phyloP scores from a whole-genome alignment of 371 early-diverging fungal genomes.

The Mucor indicus region DNA sequence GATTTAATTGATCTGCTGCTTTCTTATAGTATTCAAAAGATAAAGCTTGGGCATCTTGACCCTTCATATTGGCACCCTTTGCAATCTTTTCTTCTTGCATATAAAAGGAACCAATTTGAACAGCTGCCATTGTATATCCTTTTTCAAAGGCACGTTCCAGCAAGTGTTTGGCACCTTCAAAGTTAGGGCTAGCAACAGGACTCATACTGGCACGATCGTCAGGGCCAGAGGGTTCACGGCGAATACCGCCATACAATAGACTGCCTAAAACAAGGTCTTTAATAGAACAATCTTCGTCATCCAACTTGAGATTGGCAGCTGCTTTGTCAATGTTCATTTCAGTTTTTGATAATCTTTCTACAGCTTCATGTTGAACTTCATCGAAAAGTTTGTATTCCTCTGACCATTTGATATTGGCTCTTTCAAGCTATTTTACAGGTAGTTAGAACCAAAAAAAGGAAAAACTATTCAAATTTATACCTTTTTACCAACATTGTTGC shows the following conservation, averaged over 20 bases:
- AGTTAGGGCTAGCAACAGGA: conserved; percentile 56
- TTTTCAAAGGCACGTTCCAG: conserved; percentile 54
- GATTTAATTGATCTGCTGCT: conserved; percentile 53
- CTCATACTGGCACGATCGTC: conserved; percentile 44
- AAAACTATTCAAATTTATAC: conserved; percentile 16
- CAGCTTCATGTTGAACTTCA: conserved; percentile 54
- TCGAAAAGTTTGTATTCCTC: conserved; percentile 52
- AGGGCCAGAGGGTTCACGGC: conserved; percentile 35
- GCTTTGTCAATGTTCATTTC: conserved; percentile 59
- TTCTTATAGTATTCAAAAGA: conserved; percentile 52
- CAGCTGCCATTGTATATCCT: conserved; percentile 59
- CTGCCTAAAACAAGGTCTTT: conserved; percentile 54
- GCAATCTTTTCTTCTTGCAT: conserved; percentile 55
- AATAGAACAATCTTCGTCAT: conserved; percentile 28
- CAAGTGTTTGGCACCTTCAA: conserved; percentile 51
- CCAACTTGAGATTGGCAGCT: conserved; percentile 37
- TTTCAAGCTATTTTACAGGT: conserved; percentile 33
- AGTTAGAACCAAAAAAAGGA: not conserved
- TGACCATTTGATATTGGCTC: conserved; percentile 39
- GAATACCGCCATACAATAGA: conserved; percentile 55
- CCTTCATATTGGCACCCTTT: conserved; percentile 49
- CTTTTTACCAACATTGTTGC: conserved; percentile 56
- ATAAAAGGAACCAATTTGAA: conserved; percentile 57
- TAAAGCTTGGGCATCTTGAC: conserved; percentile 48
- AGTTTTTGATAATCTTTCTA: conserved; percentile 33